Evolutionary conservation across 495 filamentous ascomycete genomes (phyloP).

Genomic region (Penicillium ochrochloron): DNA sequence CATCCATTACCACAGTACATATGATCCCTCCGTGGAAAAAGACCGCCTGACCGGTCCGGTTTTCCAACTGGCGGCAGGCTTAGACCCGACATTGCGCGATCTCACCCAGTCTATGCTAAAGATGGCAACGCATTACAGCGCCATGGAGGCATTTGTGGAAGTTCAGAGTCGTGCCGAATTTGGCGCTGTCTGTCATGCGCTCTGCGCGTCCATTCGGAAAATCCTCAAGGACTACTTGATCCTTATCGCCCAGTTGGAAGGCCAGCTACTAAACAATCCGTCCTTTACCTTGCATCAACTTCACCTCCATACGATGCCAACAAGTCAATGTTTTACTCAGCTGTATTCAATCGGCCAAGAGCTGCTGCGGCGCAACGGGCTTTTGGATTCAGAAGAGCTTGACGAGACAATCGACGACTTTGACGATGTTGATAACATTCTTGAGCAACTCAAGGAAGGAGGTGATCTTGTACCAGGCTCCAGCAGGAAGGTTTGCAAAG

Average conservation of each 20-base stretch:
- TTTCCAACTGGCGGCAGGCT: conserved; percentile 78
- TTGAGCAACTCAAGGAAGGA: conserved; percentile 79
- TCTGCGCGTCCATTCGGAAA: conserved; percentile 91
- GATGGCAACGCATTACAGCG: conserved; percentile 92
- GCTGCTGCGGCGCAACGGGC: conserved; percentile 80
- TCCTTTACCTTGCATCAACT: conserved; percentile 90
- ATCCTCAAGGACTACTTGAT: conserved; percentile 91
- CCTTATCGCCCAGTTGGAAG: conserved; percentile 89
- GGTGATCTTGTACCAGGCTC: conserved; percentile 75
- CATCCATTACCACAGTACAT: conserved; percentile 80
- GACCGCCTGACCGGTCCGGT: conserved; percentile 80
- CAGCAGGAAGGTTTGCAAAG: conserved; percentile 91
- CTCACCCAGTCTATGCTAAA: conserved; percentile 86
- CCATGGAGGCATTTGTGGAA: conserved; percentile 90
- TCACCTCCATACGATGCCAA: conserved; percentile 87
- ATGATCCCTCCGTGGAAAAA: conserved; percentile 82
- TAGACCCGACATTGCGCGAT: conserved; percentile 91
- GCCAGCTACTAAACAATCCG: conserved; percentile 83
- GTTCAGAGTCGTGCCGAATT: conserved; percentile 91
- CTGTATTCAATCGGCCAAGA: conserved; percentile 86
- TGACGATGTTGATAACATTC: conserved; percentile 84
- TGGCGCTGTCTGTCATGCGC: conserved; percentile 93
- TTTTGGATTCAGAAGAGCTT: conserved; percentile 78
- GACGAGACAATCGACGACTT: conserved; percentile 83
- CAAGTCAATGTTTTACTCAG: conserved; percentile 85